A percentile compares a stretch with the other conserved stretches of the same genome.
These are phyloP conservation scores for Coprinopsis strossmayeri DNA, from an alignment of 768 basidiomycete species.

Conservation along the genomic window DNA sequence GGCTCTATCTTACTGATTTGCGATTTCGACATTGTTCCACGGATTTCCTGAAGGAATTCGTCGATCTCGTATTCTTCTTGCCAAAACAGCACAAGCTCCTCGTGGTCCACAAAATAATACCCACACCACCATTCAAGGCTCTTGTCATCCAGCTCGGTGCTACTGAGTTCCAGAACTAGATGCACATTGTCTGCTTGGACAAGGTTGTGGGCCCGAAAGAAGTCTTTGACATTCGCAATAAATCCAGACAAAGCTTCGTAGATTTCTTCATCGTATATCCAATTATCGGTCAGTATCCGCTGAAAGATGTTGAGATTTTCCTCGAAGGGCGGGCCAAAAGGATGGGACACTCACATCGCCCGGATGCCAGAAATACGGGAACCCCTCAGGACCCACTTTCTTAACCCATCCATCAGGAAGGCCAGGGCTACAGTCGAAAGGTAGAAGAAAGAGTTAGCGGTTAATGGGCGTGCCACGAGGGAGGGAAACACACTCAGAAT, in stretches of 20 bases:
- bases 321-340: neutral
- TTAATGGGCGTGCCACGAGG: too few relatives aligned
- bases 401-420: conserved; percentile 35
- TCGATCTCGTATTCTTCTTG: conserved; percentile 33
- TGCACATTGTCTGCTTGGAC: neutral
- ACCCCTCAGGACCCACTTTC: conserved; percentile 53
- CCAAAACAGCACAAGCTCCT: conserved; percentile 46
- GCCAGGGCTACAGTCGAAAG: neutral
- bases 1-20: conserved; percentile 30
- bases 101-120: conserved; percentile 35
- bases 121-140: conserved; percentile 26
- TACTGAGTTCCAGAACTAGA: conserved; percentile 13
- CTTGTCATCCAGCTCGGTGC: neutral
- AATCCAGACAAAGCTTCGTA: conserved; percentile 27
- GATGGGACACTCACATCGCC: conserved; percentile 28
- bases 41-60: conserved; percentile 24
- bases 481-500: neutral
- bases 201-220: conserved; percentile 9
- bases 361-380: conserved; percentile 45
- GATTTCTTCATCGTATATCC: conserved; percentile 34
- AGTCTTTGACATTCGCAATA: conserved; percentile 21
- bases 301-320: neutral
- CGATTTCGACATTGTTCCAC: conserved; percentile 28
- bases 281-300: conserved; percentile 27
- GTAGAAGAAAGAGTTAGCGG: too few relatives aligned